These are phyloP conservation scores for Chrysopogon serrulatus DNA, from an alignment of 176 grass and related monocot genomes.

Conservation along the genomic window DNA sequence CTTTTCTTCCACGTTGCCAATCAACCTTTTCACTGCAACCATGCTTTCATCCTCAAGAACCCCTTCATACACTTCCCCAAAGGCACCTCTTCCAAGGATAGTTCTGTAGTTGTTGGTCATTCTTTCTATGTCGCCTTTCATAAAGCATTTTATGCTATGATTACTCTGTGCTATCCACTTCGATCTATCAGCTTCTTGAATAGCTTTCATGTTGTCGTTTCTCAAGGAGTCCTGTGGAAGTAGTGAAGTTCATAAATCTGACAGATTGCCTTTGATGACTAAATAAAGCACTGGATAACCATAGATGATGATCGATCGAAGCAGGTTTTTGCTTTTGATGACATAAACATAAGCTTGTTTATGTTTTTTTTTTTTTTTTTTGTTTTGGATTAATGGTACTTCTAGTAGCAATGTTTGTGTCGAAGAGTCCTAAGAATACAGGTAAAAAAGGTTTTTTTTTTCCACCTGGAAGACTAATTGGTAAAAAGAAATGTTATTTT, in stretches of 20 bases:
- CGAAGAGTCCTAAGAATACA: too few relatives aligned
- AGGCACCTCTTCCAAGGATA: background rate
- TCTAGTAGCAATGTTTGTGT: too few relatives aligned
- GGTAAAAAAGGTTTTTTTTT: too few relatives aligned
- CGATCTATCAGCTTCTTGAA: background rate
- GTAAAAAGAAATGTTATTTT: too few relatives aligned
- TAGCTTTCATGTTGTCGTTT: background rate
- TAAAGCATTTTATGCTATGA: background rate
- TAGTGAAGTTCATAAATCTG: background rate
- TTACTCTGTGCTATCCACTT: background rate
- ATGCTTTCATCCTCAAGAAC: background rate
- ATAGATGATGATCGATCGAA: too few relatives aligned
- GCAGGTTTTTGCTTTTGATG: too few relatives aligned
- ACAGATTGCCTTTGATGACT: too few relatives aligned
- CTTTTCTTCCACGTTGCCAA: background rate
- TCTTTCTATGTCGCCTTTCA: background rate
- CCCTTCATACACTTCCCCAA: background rate
- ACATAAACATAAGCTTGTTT: too few relatives aligned
- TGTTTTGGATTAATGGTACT: too few relatives aligned
- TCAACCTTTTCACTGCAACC: slow-evolving; percentile 10
- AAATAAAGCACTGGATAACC: too few relatives aligned
- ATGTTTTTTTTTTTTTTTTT: too few relatives aligned
- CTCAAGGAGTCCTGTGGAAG: background rate
- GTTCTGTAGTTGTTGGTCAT: background rate
- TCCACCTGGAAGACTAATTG: too few relatives aligned